phyloP scores from a whole-genome alignment of 2,329 filamentous ascomycete species.

The Fusarium sp. region DNA sequence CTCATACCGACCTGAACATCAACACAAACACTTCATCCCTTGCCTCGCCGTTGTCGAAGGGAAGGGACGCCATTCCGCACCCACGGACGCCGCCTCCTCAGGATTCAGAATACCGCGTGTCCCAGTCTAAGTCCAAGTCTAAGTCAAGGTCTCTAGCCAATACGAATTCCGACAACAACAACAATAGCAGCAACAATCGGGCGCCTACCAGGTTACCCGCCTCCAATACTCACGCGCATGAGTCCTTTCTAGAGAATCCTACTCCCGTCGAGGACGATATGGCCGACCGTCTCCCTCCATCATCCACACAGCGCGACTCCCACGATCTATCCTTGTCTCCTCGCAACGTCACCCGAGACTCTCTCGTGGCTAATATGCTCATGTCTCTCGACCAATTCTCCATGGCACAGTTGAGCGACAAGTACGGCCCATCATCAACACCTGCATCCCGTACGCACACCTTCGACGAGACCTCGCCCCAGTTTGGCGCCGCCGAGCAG shows the following conservation, averaged over 20 bases:
- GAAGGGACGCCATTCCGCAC: slow-evolving; percentile 37
- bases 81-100: slow-evolving; percentile 38
- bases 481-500: slow-evolving; percentile 47
- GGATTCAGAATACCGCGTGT: slow-evolving; percentile 24
- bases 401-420: slow-evolving; percentile 55
- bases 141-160: slow-evolving; percentile 36
- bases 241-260: slow-evolving; percentile 46
- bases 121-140: slow-evolving; percentile 28
- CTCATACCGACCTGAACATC: slow-evolving; percentile 40
- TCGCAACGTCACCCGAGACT: slow-evolving; percentile 82
- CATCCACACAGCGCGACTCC: slow-evolving; percentile 65
- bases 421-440: slow-evolving; percentile 35
- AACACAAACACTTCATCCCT: slow-evolving; percentile 41
- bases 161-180: slow-evolving; percentile 20
- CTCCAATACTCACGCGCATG: slow-evolving; percentile 41
- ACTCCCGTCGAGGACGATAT: slow-evolving; percentile 46
- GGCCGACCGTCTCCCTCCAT: slow-evolving; percentile 40
- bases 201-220: slow-evolving; percentile 40
- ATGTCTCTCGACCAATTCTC: slow-evolving; percentile 89
- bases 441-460: slow-evolving; percentile 41
- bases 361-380: slow-evolving; percentile 95
- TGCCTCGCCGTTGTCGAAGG: slow-evolving; percentile 31
- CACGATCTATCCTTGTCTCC: slow-evolving; percentile 88
- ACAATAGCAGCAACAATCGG: slow-evolving; percentile 40
- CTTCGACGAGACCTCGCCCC: slow-evolving; percentile 42